Conservation (phyloP, 306 rosid species). For the Malus domestica region ASM211411v1 NC_041805.1:2976001-2976500, state of each 20-base stretch:
- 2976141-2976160: slow-evolving; percentile 17
- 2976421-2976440: too few species aligned
- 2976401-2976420: too few species aligned
- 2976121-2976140: slow-evolving; percentile 1
- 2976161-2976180: not conserved
- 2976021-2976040: slow-evolving; percentile 3
- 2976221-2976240: not conserved
- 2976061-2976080: slow-evolving; percentile 7
- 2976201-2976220: slow-evolving; percentile 19
- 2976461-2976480: too few species aligned
- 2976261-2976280: not conserved
- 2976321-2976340: too few species aligned
- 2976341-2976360: too few species aligned
- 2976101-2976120: not conserved
- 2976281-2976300: too few species aligned
- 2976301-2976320: too few species aligned
- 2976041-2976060: slow-evolving; percentile 3
- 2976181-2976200: not conserved
- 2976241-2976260: not conserved
- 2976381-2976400: too few species aligned
- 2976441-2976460: too few species aligned
- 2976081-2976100: slow-evolving; percentile 2
- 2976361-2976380: too few species aligned
- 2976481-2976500: too few species aligned
- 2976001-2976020: not conserved